A percentile compares a stretch with the other conserved stretches of the same genome.
Conservation (phyloP, 2,329 filamentous ascomycete genomes). For the Claviceps sp. region DNA sequence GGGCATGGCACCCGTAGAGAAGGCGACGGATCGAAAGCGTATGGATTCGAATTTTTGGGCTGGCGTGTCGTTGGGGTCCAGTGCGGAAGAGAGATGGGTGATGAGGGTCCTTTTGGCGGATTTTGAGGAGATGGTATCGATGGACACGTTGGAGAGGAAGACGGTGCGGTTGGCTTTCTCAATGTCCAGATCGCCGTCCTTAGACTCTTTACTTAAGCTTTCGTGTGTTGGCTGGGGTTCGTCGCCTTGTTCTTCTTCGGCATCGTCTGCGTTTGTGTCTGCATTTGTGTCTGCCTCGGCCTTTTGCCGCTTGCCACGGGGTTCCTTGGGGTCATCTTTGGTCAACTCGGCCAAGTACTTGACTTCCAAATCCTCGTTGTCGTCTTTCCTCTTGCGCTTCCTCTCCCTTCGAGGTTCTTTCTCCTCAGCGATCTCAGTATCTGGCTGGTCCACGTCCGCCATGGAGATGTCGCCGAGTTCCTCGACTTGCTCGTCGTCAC, state of each 20-base stretch:
- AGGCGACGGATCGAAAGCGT: slow-evolving; percentile 87
- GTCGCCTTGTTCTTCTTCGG: slow-evolving; percentile 24
- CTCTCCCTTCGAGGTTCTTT: slow-evolving; percentile 31
- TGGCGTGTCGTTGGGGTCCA: slow-evolving; percentile 37
- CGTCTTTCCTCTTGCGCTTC: slow-evolving; percentile 54
- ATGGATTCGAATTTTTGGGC: slow-evolving; percentile 75
- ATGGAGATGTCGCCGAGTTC: background rate
- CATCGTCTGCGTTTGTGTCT: slow-evolving; percentile 16
- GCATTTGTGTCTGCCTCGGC: slow-evolving; percentile 10
- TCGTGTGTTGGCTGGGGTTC: slow-evolving; percentile 41
- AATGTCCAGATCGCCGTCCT: slow-evolving; percentile 51
- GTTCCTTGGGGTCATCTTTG: slow-evolving; percentile 44
- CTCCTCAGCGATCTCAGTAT: slow-evolving; percentile 21
- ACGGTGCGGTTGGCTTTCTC: slow-evolving; percentile 84
- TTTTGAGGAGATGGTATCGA: slow-evolving; percentile 69
- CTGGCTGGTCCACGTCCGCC: slow-evolving; percentile 3
- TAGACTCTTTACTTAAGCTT: slow-evolving; percentile 39
- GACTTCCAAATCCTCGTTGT: slow-evolving; percentile 56
- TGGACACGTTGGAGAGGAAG: slow-evolving; percentile 85
- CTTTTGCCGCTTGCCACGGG: slow-evolving; percentile 42
- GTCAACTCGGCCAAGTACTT: slow-evolving; percentile 55
- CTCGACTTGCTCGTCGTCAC: slow-evolving; percentile 9
- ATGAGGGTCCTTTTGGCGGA: slow-evolving; percentile 64
- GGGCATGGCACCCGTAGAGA: slow-evolving; percentile 61
- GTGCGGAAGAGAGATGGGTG: slow-evolving; percentile 64